Evolutionary conservation across 2,329 filamentous ascomycete genomes (phyloP), one percentile per base, ranked within the genome.

Genomic region (Blastomyces gilchristii): DNA sequence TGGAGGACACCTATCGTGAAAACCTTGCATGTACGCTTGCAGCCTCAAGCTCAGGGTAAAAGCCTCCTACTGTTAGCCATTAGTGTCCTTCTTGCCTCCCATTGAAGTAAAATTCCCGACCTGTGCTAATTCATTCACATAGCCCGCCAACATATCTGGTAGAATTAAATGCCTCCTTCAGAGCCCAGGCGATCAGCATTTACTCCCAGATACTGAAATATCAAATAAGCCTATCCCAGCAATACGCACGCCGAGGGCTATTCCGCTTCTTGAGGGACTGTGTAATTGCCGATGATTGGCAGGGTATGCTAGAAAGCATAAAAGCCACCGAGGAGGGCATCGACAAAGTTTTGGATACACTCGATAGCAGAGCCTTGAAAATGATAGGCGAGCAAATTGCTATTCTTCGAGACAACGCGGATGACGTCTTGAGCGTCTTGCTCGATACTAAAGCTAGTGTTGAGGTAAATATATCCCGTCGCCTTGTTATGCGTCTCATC

Each of bases 211-310:
- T 58, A 58, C 39, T 58, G 3, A 45, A 28, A 11, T 58, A 58
- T 58, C 56, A 58, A 31, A 58, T 58, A 41, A 16, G 41, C 3
- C 56, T 58, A 22, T 43, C 37, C 25, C 56, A 41, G 37, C 56
- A 58, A 58, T 45, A 28, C 14, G 28, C 56, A 9, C 56, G 56
- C 25, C 31, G 39, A 22, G 56, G 56, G 1, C 37, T 58, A 43
- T 58, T 47, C 4, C 39, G 56, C 25, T 58, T 45, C 41, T 43
- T 58, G 56, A 58, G 56, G 45, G 56, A 58, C 6, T 45, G 22
- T 25, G 39, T 58, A 41, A 28, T 58, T 18, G 56, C 56, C 16
- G 56, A 58, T 28, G 56, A 58, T 58, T 58, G 56, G 56, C 18
- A 45, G 56, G 14, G 41, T 39, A 45, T 58, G 56, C 16, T 58